Base-by-base conservation (phyloP, 2,329 filamentous ascomycete genomes). In the Exophiala calicioides region DNA sequence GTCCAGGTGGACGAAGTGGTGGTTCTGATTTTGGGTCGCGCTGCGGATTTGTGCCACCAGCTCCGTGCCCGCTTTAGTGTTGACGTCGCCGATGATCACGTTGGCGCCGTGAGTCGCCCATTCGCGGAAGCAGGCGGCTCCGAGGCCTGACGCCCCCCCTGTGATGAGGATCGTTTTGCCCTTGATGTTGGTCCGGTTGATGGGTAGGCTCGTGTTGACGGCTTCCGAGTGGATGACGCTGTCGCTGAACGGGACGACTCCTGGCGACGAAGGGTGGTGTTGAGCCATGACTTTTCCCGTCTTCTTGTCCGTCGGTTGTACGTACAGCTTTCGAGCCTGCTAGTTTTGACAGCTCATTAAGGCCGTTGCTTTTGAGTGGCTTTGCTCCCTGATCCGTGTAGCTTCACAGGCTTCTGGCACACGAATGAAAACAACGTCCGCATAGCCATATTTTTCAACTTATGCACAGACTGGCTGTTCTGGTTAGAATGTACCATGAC, bases 71-170 rank as follows among this genome's bases (percentile, higher is more conserved):
- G 69, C 70, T 13, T 64, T 54, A 46, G 75, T 70, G 59, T 80
- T 77, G 58, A 86, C 68, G 63, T 87, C 84, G 31, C 81, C 82
- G 29, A 86, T 71, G 54, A 85, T 71, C 35, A 86, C 67, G 53
- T 79, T 76, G 1, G 82, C 81, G 15, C 79, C 79, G 52, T 75
- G 68, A 0, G 63, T 59, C 8, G 80, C 79, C 77, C 78, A 81
- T 48, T 71, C 64, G 26, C 69, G 69, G 27, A 76, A 73, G 59
- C 82, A 77, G 15, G 70, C 72, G 8, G 76, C 75, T 2, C 81
- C 81, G 50, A 84, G 72, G 5, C 80, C 80, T 45, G 78, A 80
- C 16, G 82, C 80, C 20, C 79, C 82, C 34, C 82, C 82, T 0
- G 82, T 85, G 55, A 85, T 78, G 48, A 85, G 58, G 39, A 85